phyloP scores from a whole-genome alignment of 306 rosid genomes.

The Senna tora region DNA sequence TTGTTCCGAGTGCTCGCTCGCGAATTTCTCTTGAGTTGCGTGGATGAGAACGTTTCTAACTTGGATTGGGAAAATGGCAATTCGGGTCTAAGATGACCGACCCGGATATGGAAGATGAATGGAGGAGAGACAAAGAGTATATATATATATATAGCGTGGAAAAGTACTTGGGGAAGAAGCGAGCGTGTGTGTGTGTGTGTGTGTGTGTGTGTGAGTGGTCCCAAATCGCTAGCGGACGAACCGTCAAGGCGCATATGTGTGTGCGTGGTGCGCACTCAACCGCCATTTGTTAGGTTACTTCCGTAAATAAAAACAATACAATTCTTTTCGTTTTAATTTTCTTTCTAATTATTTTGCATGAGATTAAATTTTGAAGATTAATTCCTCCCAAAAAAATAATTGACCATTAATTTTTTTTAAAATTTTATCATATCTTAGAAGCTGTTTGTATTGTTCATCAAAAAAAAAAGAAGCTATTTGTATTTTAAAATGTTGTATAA shows the following conservation, averaged over 20 bases:
- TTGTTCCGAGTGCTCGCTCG: no score
- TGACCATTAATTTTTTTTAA: no score
- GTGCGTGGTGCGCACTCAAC: slow-evolving; percentile 15
- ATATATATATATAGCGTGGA: neutral
- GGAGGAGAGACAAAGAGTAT: neutral
- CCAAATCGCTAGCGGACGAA: neutral
- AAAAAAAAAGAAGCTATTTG: no score
- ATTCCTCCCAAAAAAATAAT: no score
- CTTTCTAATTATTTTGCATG: no score
- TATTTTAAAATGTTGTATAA: no score
- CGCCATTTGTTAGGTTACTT: neutral
- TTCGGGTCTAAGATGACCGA: neutral
- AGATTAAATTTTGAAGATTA: neutral
- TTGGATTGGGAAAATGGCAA: neutral
- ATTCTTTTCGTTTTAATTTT: no score
- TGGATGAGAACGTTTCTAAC: slow-evolving; percentile 4
- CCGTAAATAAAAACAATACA: no score
- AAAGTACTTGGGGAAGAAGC: neutral
- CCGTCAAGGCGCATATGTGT: neutral
- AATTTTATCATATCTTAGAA: no score
- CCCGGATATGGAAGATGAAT: neutral
- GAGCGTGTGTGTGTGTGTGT: neutral
- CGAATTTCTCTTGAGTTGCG: neutral
- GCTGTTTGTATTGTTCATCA: no score
- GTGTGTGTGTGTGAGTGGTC: neutral